Conservation (phyloP, 495 filamentous ascomycete genomes). For the Trichoderma erinaceum region DNA sequence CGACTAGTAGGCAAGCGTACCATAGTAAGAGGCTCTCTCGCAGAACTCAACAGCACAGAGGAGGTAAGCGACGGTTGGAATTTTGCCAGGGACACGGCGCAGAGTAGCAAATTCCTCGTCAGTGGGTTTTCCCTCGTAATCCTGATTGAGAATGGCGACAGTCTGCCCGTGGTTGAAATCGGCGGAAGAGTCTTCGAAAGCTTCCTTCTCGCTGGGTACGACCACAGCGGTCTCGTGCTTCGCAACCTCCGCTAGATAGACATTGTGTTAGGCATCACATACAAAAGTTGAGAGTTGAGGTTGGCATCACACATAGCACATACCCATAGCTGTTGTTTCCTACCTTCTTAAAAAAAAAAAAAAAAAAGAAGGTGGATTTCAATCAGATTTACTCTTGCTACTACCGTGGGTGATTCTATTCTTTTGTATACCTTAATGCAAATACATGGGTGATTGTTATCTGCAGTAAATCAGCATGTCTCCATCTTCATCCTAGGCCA, state of each 20-base stretch:
- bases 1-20: conserved; percentile 18
- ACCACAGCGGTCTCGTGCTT: not conserved
- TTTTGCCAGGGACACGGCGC: conserved; percentile 48
- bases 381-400: not conserved
- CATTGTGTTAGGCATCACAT: not conserved
- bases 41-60: conserved; percentile 57
- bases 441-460: not conserved
- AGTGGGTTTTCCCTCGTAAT: conserved; percentile 49
- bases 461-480: not conserved
- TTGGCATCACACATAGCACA: not conserved
- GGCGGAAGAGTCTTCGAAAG: not conserved
- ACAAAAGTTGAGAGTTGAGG: too few species aligned
- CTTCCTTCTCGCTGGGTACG: not conserved
- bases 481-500: not conserved
- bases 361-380: not conserved
- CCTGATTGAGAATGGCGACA: conserved; percentile 13
- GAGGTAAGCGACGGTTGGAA: conserved; percentile 48
- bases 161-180: not conserved
- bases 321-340: not conserved
- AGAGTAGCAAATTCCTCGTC: conserved; percentile 49
- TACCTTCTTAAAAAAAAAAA: not conserved
- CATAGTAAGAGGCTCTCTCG: conserved; percentile 56
- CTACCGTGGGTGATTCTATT: not conserved
- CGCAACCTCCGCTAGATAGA: not conserved
- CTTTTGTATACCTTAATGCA: not conserved